Conservation (phyloP, 441 rosid genomes). For the Hura crepitans region DNA sequence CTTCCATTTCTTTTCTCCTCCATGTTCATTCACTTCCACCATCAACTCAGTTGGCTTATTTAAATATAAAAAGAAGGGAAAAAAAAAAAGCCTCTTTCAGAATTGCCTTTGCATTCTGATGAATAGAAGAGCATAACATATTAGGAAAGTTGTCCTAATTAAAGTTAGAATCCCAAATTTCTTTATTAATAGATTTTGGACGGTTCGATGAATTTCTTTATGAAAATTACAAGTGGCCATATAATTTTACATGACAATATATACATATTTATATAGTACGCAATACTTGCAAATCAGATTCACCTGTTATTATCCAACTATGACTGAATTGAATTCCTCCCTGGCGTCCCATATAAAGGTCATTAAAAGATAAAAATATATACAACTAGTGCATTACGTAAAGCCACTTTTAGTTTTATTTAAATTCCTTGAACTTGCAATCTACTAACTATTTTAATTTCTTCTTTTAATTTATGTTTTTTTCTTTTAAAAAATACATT, state of each 20-base stretch:
- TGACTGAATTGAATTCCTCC: slow-evolving; percentile 2
- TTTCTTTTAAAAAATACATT: too few relatives aligned
- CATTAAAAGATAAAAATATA: background rate
- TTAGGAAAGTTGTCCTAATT: too few relatives aligned
- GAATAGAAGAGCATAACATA: too few relatives aligned
- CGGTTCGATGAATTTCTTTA: background rate
- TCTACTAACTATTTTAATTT: background rate
- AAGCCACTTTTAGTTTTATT: slow-evolving; percentile 15
- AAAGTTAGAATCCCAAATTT: too few relatives aligned
- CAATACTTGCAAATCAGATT: background rate
- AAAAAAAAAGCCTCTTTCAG: too few relatives aligned
- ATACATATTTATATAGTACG: background rate
- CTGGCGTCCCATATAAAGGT: slow-evolving; percentile 10
- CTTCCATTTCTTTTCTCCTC: too few relatives aligned
- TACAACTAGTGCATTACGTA: background rate
- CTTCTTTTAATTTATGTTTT: too few relatives aligned
- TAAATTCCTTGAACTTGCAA: background rate
- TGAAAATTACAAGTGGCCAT: background rate
- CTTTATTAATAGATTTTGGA: too few relatives aligned
- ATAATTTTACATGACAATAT: background rate
- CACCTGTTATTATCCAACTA: background rate
- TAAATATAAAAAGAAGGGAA: too few relatives aligned
- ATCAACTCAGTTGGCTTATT: too few relatives aligned
- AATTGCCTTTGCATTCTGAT: too few relatives aligned
- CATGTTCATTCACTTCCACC: too few relatives aligned